phyloP scores from a whole-genome alignment of 352 stramenopile species.

The Globisporangium cederbergense region DNA sequence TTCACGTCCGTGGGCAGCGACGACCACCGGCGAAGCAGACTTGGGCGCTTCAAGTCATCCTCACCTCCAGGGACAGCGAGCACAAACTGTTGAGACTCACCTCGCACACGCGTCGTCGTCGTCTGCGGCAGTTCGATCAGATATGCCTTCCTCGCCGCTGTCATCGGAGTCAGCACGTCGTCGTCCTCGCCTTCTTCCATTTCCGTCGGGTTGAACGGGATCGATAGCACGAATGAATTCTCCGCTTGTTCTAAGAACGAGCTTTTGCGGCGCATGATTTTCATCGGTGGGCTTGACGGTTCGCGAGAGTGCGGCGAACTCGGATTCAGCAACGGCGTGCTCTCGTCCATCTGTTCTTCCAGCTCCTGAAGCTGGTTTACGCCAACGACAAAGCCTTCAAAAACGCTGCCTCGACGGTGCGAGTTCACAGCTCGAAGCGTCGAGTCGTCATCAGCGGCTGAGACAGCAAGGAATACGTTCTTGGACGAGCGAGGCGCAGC shows the following conservation, averaged over 20 bases:
- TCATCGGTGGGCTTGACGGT: slow-evolving; percentile 29
- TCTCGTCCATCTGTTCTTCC: slow-evolving; percentile 36
- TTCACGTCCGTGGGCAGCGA: slow-evolving; percentile 67
- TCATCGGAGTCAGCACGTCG: slow-evolving; percentile 28
- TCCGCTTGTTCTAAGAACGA: slow-evolving; percentile 71
- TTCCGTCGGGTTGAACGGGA: slow-evolving; percentile 57
- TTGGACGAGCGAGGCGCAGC: slow-evolving; percentile 32
- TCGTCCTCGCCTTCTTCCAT: slow-evolving; percentile 19
- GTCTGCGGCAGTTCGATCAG: slow-evolving; percentile 68
- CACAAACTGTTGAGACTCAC: slow-evolving; percentile 58
- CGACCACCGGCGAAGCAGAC: slow-evolving; percentile 54
- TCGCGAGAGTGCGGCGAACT: slow-evolving; percentile 21
- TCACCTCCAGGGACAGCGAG: slow-evolving; percentile 65
- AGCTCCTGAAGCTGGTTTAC: slow-evolving; percentile 70
- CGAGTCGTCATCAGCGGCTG: slow-evolving; percentile 70
- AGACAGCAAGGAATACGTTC: slow-evolving; percentile 79
- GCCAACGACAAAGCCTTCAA: slow-evolving; percentile 82
- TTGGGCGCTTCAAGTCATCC: slow-evolving; percentile 49
- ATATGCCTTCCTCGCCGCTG: slow-evolving; percentile 59
- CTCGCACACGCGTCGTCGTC: slow-evolving; percentile 29
- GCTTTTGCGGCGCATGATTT: slow-evolving; percentile 58
- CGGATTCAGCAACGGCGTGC: slow-evolving; percentile 51
- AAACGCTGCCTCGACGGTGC: slow-evolving; percentile 48
- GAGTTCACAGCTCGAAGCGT: slow-evolving; percentile 64
- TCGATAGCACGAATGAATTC: slow-evolving; percentile 78